Evolutionary conservation across 2,329 filamentous ascomycete genomes (phyloP), one percentile per base, ranked within the genome.

Genomic region (Moelleriella libera): DNA sequence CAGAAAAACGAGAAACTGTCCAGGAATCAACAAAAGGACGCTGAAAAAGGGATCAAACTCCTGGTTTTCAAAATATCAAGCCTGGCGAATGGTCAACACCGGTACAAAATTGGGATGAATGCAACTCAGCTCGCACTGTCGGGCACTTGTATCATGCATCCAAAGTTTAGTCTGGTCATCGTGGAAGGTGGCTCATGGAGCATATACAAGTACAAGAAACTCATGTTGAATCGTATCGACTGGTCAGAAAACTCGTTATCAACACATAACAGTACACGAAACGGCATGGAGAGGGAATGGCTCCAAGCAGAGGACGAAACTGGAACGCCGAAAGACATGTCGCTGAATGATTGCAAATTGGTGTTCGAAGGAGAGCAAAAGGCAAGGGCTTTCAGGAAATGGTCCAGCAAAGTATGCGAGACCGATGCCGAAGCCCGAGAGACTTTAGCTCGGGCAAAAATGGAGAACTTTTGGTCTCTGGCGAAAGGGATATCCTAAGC

Each of bases 391-490:
- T 98, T 97, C 62, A 81, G 85, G 54, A 89, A 88, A 60, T 97
- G 90, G 86, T 76, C 84, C 3, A 88, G 82, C 52, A 84, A 87
- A 61, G 80, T 92, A n/a, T 95, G 88, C 63, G 92, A 97, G 66
- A 90, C 86, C 2, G 92, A 98, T 62, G 77, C 82, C 9, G 85
- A 94, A 60, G 92, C 90, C 5, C 83, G 86, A 60, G 88, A 95
- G 55, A 74, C 82, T 28, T 66, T 98, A 52, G 69, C 80, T 10
- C 77, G 88, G 55, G 79, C 81, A 5, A 96, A 94, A 71, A 85
- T 97, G 76, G 90, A 97, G 57, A 94, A 84, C 57, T 90, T 98
- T 59, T 98, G 92, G 92, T 83, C 83, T 8, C 67, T 92, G 55
- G 90, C 89, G 0, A 94, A 94, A 71, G 86, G 63, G 12, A 49